These are phyloP conservation scores for Sarocladium oryzae DNA, from an alignment of 2,329 filamentous ascomycete species.

Conservation along the genomic window DNA sequence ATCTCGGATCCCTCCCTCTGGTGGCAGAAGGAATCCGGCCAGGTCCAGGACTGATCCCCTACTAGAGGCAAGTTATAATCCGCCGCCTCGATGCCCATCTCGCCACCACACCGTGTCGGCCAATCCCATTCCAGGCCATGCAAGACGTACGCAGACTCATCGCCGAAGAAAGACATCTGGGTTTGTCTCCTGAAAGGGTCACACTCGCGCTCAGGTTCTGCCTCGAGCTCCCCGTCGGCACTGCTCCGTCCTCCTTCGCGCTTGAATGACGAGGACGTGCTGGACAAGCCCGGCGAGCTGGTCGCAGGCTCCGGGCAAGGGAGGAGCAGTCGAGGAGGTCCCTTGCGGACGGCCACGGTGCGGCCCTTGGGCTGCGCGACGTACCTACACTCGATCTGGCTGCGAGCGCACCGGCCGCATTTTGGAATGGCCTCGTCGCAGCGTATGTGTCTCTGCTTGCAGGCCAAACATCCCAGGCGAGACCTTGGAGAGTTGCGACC, in stretches of 20 bases:
- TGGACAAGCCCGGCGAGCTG: too few relatives aligned
- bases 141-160: background rate
- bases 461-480: slow-evolving; percentile 10
- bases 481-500: background rate
- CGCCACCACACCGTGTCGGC: background rate
- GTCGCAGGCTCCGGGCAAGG: too few relatives aligned
- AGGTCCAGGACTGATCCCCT: too few relatives aligned
- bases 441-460: slow-evolving; percentile 11
- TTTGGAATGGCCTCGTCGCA: slow-evolving; percentile 11
- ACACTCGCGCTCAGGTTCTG: too few relatives aligned
- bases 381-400: slow-evolving; percentile 9
- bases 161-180: background rate
- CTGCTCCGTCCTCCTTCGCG: too few relatives aligned
- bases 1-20: too few relatives aligned
- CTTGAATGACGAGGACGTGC: too few relatives aligned
- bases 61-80: background rate
- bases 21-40: too few relatives aligned
- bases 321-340: too few relatives aligned
- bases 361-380: background rate
- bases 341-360: too few relatives aligned
- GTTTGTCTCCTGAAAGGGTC: background rate
- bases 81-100: background rate
- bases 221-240: too few relatives aligned
- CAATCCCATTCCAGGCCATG: background rate
- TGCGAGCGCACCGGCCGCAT: slow-evolving; percentile 10